Conservation (phyloP, 1,284 basidiomycete species). For the Laetiporus sulphureus region DNA sequence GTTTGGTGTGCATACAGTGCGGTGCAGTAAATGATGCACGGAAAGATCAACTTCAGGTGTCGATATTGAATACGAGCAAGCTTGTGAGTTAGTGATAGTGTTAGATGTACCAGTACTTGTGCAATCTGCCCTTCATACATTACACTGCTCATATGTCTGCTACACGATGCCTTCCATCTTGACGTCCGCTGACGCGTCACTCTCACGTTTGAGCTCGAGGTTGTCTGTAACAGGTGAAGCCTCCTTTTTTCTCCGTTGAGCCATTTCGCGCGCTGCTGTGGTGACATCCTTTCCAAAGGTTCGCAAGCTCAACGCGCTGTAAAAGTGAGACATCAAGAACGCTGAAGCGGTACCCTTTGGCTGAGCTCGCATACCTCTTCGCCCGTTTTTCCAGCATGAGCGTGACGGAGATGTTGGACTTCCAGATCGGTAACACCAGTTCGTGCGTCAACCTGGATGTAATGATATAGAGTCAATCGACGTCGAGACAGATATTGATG, state of each 20-base stretch:
- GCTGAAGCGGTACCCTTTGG: no score
- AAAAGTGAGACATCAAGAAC: not conserved
- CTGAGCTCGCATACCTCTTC: constrained; percentile 79
- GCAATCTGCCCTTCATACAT: no score
- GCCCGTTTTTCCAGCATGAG: constrained; percentile 94
- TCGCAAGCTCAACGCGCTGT: constrained; percentile 69
- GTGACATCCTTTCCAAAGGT: constrained; percentile 77
- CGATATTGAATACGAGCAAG: no score
- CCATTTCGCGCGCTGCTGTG: constrained; percentile 36
- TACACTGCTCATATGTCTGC: no score
- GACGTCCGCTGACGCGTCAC: no score
- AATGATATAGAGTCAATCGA: constrained; percentile 5
- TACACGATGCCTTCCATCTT: no score
- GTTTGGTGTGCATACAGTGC: no score
- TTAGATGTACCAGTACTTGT: no score
- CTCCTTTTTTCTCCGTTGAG: constrained; percentile 2
- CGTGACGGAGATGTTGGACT: constrained; percentile 77
- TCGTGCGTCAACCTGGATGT: constrained; percentile 60
- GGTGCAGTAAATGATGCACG: no score
- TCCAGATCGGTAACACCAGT: constrained; percentile 85
- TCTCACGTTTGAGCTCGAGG: no score
- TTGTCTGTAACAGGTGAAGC: not conserved
- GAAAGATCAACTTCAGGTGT: no score
- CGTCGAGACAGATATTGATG: not conserved
- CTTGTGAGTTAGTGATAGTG: no score